Percentiles rank a stretch among this genome's conserved stretches.
Conservation (phyloP, 208 protist species). For the Trypanosomatidae sp. region DNA sequence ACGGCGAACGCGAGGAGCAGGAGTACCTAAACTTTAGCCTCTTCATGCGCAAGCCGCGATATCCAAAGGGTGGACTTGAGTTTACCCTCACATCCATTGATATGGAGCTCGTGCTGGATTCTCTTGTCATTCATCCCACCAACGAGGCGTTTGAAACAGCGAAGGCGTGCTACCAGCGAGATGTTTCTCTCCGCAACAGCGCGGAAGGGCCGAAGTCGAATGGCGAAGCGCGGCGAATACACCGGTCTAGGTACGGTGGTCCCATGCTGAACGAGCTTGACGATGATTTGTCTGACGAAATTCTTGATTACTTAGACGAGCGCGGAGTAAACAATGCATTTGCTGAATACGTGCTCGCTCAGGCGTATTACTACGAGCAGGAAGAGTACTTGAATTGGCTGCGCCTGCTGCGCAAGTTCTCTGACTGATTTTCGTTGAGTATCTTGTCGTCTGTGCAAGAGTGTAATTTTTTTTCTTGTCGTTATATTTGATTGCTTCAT, state of each 20-base stretch:
- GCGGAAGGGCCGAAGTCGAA: too few species aligned
- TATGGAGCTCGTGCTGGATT: conserved; percentile 88
- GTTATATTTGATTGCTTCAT: too few species aligned
- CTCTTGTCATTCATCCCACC: conserved; percentile 72
- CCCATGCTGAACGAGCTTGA: conserved; percentile 87
- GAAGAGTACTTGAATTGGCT: conserved; percentile 86
- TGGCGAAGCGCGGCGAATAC: conserved; percentile 25
- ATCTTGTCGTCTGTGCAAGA: too few species aligned
- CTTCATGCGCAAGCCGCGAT: conserved; percentile 68
- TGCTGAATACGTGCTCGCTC: too few species aligned
- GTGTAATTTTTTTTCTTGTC: too few species aligned
- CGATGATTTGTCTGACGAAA: conserved; percentile 88
- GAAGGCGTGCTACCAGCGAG: conserved; percentile 29
- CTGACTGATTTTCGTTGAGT: too few species aligned
- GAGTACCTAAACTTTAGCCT: conserved; percentile 85
- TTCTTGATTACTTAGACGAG: conserved; percentile 87
- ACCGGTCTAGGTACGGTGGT: conserved; percentile 54
- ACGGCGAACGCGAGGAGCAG: conserved; percentile 82
- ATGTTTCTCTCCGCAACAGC: too few species aligned
- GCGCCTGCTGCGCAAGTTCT: conserved; percentile 58
- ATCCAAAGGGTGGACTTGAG: conserved; percentile 58
- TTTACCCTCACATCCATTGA: conserved; percentile 88
- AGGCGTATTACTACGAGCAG: too few species aligned
- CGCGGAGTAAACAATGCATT: conserved; percentile 87
- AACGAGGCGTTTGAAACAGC: conserved; percentile 55